Base-by-base conservation (phyloP, 73 alveolate genomes). In the Uronychia setigera region DNA sequence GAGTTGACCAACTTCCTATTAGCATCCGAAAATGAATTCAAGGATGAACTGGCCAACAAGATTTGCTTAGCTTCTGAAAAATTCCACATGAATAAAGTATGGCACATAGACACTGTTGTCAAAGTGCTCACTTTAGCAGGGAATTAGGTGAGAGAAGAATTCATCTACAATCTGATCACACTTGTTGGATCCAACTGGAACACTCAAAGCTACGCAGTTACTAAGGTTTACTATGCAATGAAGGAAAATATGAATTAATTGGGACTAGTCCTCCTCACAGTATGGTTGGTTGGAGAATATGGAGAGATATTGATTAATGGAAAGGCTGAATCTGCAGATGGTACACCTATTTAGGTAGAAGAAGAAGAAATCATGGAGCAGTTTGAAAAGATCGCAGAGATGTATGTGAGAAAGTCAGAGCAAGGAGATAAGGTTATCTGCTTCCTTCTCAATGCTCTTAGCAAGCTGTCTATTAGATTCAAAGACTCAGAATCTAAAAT, bases 21-120 rank as follows among this genome's bases (percentile, higher is more conserved):
- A 79, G 89, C 94, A 57, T 97, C 99, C 31, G 99, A 96, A 80
- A 93, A 94, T 0, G 99, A 98, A 85, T 97, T 98, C 92, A 98
- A 96, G 90, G 92, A 90, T 34, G 99, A 95, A 79, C 93, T 96
- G 74, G 89, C 98, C 9, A 91, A 98, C 46, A 96, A 95, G 87
- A 81, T 96, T 30, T 95, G 97, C 88, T 86, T 90, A 92, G 95
- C 97, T 1, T 92, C 92, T 89, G 98, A 95, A 88, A 92, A 92
- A 82, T 91, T 94, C 87, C 87, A 98, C 0, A 97, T 98, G n/a
- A 92, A 92, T 77, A 95, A 93, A 87, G 93, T 91, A 92, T 96
- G 98, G 98, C 96, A 94, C 78, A 80, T 96, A 1, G 99, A 96
- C 81, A 96, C 97, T 32, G 93, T 96, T 81, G 80, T 95, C 74